Evolutionary conservation across 495 filamentous ascomycete species (phyloP), one percentile per base, ranked within the genome.

Genomic region (Aspergillus saccharolyticus): DNA sequence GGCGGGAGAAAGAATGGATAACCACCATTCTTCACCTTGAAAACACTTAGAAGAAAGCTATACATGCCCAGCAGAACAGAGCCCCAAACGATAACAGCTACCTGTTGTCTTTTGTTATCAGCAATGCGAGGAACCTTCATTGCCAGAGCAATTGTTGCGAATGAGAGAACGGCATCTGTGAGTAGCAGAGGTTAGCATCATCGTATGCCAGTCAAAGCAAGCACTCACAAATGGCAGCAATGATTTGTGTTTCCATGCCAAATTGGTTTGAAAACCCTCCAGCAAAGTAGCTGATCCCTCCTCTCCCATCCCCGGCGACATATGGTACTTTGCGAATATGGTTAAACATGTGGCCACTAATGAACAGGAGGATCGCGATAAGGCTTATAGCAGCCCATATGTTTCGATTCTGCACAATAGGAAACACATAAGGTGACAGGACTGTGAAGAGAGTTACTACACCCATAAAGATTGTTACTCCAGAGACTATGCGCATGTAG

Each of bases 301-400:
- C 95, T 46, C 79, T 82, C 5, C 89, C 90, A 72, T 97, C 87
- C 19, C 86, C 89, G 39, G 85, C 83, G 47, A 97, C 90, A 66
- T 99, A 99, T n/a, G 94, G 93, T 0, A 94, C 91, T 66, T 91
- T 91, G 54, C 94, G 82, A 67, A 99, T 99, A 63, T 97, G 94
- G 73, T 97, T 97, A 81, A 92, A 99, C 94, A 99, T 98, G 69
- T 97, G 91, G 15, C 95, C 94, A 61, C 86, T 91, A 33, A 89
- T 97, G 76, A 99, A 99, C 30, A 99, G 77, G 44, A 99, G 83
- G 56, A 99, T 90, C 8, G 84, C 81, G 62, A 99, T 89, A 52
- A 99, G 75, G 67, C 89, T 93, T 61, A 96, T 68, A 24, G 88
- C 92, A 30, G 94, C 91, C 95, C 94, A 99, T 24, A 97, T 73